phyloP scores from a whole-genome alignment of 495 filamentous ascomycete genomes.

The Daldinia concentrica region DNA sequence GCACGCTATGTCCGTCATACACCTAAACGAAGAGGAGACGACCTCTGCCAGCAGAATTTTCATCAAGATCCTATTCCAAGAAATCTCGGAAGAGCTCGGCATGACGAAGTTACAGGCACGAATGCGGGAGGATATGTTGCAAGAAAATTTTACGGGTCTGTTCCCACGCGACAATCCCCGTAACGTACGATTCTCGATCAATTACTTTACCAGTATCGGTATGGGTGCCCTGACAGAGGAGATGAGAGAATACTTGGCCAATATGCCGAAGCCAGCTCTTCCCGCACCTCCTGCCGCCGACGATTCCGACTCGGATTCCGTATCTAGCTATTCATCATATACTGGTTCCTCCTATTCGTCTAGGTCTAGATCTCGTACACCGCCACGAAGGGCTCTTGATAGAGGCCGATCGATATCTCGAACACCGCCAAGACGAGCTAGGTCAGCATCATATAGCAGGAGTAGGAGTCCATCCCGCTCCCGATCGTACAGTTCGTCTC shows the following conservation, averaged over 20 bases:
- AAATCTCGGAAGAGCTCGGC: constrained; percentile 86
- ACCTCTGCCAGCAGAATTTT: constrained; percentile 96
- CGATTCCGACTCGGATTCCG: constrained; percentile 69
- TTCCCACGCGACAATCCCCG: constrained; percentile 90
- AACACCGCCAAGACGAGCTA: constrained; percentile 51
- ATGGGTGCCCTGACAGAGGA: constrained; percentile 94
- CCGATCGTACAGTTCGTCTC: constrained; percentile 44
- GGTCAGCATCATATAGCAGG: constrained; percentile 52
- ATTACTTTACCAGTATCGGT: constrained; percentile 97
- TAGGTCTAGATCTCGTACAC: constrained; percentile 53
- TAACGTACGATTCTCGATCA: constrained; percentile 96
- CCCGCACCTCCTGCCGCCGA: constrained; percentile 69
- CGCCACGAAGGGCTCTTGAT: constrained; percentile 43
- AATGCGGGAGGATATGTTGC: constrained; percentile 78
- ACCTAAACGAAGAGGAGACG: constrained; percentile 95
- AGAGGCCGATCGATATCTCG: constrained; percentile 52
- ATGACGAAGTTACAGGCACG: constrained; percentile 78
- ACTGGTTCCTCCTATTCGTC: constrained; percentile 64
- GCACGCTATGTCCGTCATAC: constrained; percentile 85
- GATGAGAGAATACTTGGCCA: constrained; percentile 90
- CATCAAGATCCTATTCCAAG: constrained; percentile 96
- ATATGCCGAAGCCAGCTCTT: constrained; percentile 78
- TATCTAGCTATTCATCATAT: constrained; percentile 73
- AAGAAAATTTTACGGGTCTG: constrained; percentile 81
- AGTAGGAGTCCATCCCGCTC: constrained; percentile 54